Percentiles rank a stretch among this genome's conserved stretches.
Conservation (phyloP, 179 eudicot species). For the Beta lomatogona region DNA sequence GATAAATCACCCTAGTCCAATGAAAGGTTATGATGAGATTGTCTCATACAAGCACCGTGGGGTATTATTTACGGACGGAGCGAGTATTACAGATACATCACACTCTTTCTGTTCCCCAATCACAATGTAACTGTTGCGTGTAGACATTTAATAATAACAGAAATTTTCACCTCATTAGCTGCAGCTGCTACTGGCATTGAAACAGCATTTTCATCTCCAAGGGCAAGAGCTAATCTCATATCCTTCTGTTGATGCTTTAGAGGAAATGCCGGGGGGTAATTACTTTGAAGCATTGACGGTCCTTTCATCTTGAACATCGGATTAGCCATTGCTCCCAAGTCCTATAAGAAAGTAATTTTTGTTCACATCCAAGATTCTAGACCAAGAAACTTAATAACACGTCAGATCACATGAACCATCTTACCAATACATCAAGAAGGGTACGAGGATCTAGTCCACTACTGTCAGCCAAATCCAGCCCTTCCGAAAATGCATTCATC, state of each 20-base stretch:
- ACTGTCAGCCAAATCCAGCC: constrained; percentile 78
- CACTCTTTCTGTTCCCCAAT: neutral
- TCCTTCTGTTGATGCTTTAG: constrained; percentile 98
- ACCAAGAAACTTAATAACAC: neutral
- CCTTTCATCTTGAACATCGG: constrained; percentile 99
- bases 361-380: constrained; percentile 4
- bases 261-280: constrained; percentile 89
- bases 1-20: too few species aligned
- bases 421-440: constrained; percentile 90
- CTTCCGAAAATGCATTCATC: constrained; percentile 99
- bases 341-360: constrained; percentile 40
- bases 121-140: neutral
- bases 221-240: constrained; percentile 96
- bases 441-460: constrained; percentile 77
- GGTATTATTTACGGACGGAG: too few species aligned
- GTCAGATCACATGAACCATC: constrained; percentile 23
- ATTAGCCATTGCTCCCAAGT: constrained; percentile 90
- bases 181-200: constrained; percentile 98
- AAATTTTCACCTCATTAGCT: constrained; percentile 72
- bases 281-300: constrained; percentile 76
- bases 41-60: too few species aligned
- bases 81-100: neutral
- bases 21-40: too few species aligned
- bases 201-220: constrained; percentile 84
- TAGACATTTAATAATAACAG: neutral